Base-by-base conservation (phyloP, 2,329 filamentous ascomycete species). In the Alternaria arborescens region DNA sequence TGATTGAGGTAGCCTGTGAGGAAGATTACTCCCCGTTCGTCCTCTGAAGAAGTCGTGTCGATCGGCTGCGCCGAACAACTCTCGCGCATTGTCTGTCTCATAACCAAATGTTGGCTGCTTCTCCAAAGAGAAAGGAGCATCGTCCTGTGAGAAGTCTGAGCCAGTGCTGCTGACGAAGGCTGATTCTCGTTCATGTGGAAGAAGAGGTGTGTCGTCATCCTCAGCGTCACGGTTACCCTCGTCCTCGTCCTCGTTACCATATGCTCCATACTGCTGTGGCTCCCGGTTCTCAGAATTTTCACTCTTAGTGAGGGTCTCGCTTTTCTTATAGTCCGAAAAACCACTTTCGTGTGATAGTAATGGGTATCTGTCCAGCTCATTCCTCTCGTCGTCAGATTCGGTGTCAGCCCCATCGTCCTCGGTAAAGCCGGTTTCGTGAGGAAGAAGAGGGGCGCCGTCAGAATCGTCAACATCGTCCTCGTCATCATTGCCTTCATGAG, bases 321-420 rank as follows among this genome's bases (percentile, higher is more conserved):
- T 65, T 55, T 36, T 46, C 50, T 55, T 62, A 44, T 60, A 56
- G 32, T 60, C 54, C 50, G 72, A 48, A 56, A 65, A 62, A 5
- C 61, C 62, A 55, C 74, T 74, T 62, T 81, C 79, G 40, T 81
- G 78, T 22, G 73, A 71, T 43, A 81, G 65, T 1, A 80, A 70
- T 20, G 78, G 79, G 20, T 70, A 65, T 8, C 68, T 58, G 26
- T 73, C 69, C 16, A 69, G 64, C 22, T 75, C 71, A 38, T 73
- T 53, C 30, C 71, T 47, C 22, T 30, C 69, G 10, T 67, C 59
- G 3, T 67, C 66, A 30, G 52, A 51, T 22, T 69, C 55, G 48
- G 61, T 58, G 12, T 48, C 42, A 18, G 51, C 28, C 3, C 48
- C 42, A 41, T 50, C 43, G 30, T 60, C 53, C 11, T 60, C 59